Percentiles rank a stretch among this genome's conserved stretches.
These are phyloP conservation scores for Peribolospora baueri DNA, from an alignment of 768 basidiomycete species.

Conservation along the genomic window DNA sequence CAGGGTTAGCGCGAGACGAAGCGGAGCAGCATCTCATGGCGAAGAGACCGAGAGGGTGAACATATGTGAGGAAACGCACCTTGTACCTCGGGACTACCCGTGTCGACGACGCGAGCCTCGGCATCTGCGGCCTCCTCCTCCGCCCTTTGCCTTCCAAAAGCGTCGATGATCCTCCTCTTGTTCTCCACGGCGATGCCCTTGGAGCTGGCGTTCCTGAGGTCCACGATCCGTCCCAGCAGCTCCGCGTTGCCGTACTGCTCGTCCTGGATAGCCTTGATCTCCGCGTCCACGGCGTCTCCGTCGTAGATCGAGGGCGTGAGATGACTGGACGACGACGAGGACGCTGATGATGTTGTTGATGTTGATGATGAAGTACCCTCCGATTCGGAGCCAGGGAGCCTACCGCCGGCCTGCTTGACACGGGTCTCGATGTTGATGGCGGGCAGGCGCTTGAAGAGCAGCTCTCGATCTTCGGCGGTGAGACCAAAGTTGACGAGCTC, in stretches of 20 bases:
- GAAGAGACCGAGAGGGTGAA: neutral
- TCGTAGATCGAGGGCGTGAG: neutral
- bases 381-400: neutral
- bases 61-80: slow-evolving; percentile 27
- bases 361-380: slow-evolving; percentile 1
- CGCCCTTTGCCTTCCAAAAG: slow-evolving; percentile 48
- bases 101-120: slow-evolving; percentile 22
- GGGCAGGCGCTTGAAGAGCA: slow-evolving; percentile 48
- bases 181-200: slow-evolving; percentile 71
- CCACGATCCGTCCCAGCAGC: slow-evolving; percentile 41
- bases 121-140: slow-evolving; percentile 14
- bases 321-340: neutral
- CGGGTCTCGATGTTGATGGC: slow-evolving; percentile 24
- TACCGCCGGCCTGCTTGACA: slow-evolving; percentile 4
- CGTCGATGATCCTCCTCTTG: slow-evolving; percentile 44
- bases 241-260: slow-evolving; percentile 17
- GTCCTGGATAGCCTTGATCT: slow-evolving; percentile 17
- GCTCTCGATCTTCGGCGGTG: slow-evolving; percentile 28
- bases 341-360: neutral
- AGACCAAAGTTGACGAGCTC: slow-evolving; percentile 40
- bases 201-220: slow-evolving; percentile 70
- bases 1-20: neutral
- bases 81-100: slow-evolving; percentile 73
- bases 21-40: neutral
- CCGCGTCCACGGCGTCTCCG: slow-evolving; percentile 11